Evolutionary conservation across 176 grass and related monocot genomes (phyloP).

Genomic region (Neostapfia colusana): DNA sequence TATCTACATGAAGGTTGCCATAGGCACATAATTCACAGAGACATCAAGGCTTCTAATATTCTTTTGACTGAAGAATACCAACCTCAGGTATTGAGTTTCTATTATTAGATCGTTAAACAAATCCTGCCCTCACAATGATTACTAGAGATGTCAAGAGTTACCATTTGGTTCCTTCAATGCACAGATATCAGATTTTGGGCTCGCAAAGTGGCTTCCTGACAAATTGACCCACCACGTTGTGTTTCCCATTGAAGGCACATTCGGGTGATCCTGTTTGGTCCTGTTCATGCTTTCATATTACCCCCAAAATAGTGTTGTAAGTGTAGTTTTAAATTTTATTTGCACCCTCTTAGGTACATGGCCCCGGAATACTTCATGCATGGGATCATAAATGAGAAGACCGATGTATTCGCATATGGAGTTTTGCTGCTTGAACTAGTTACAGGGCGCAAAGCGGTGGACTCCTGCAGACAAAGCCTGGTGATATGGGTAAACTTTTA

Average conservation of each 20-base stretch:
- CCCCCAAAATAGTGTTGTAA: not conserved
- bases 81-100: slow-evolving; percentile 71
- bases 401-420: slow-evolving; percentile 88
- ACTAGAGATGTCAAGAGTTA: slow-evolving; percentile 9
- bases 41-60: slow-evolving; percentile 99
- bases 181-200: slow-evolving; percentile 98
- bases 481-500: slow-evolving; percentile 80
- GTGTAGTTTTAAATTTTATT: slow-evolving; percentile 39
- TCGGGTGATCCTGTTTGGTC: slow-evolving; percentile 58
- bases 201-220: slow-evolving; percentile 97
- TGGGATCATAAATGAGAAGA: slow-evolving; percentile 95
- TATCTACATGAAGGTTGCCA: slow-evolving; percentile 96
- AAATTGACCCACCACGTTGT: slow-evolving; percentile 81
- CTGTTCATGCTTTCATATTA: slow-evolving; percentile 19
- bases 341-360: slow-evolving; percentile 61
- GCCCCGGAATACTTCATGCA: slow-evolving; percentile 99
- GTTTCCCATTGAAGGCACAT: slow-evolving; percentile 97
- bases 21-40: slow-evolving; percentile 94
- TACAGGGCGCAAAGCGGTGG: slow-evolving; percentile 83
- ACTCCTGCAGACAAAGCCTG: slow-evolving; percentile 80
- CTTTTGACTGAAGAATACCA: slow-evolving; percentile 94
- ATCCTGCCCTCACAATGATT: not conserved
- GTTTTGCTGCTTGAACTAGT: slow-evolving; percentile 92
- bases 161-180: slow-evolving; percentile 1
- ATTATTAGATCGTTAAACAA: slow-evolving; percentile 11